Evolutionary conservation across 179 eudicot species (phyloP), one percentile per base, ranked within the genome.

Genomic region (Silene noctiflora): DNA sequence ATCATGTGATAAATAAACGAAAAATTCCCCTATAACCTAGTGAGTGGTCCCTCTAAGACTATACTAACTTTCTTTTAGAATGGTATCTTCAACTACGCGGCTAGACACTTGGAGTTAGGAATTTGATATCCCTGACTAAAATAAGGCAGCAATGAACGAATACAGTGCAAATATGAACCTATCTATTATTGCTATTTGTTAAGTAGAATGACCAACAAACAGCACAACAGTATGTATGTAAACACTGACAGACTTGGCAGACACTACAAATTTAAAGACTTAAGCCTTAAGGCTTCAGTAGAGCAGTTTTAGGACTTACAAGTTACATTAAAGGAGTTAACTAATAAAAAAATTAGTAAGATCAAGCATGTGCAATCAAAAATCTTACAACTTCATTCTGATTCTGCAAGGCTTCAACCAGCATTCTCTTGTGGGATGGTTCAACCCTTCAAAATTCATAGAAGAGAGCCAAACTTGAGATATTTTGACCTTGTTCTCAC

Each of bases 351-450:
- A 16, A 16, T 31, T 1, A 14, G 56, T 20, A 12, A 33, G 17
- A 79, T 16, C 19, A 64, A 65, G 39, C 11, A 56, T 13, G 48
- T 24, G 31, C 10, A 70, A 58, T 58, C 14, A 17, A 55, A 20
- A 24, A 25, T 61, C 82, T 56, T 86, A 94, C 99, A 96, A 96
- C 99, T 90, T 96, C 99, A 84, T 94, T 96, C 81, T 93, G 98
- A 76, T 88, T 86, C 72, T 96, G 98, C 75, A 94, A 84, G 70
- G 97, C 94, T 85, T 96, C 98, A 80, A 96, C 97, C 79, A 93
- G 88, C 94, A 94, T 96, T 82, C 90, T 88, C 84, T 96, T 94
- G 85, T 96, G 99, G 75, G 98, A 88, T 80, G 98, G 97, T 80
- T 96, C 98, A 71, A 93, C 98, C 97, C 99, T 96, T 68, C 69